phyloP scores from a whole-genome alignment of 2,329 filamentous ascomycete species.

The Paraphaeosphaeria sporulosa region DNA sequence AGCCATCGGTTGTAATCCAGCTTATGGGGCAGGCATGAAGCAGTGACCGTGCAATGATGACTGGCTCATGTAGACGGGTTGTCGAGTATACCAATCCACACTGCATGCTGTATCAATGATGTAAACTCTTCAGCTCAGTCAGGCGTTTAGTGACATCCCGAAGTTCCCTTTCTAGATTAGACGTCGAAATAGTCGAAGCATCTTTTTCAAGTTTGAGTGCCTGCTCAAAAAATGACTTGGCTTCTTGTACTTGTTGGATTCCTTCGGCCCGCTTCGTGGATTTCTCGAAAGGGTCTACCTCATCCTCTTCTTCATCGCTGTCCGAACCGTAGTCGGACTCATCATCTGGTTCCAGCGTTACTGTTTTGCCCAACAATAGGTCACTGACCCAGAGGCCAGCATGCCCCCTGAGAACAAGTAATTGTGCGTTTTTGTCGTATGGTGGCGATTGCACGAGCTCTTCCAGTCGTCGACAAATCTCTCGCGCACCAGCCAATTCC shows the following conservation, averaged over 20 bases:
- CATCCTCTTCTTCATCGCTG: conserved; percentile 12
- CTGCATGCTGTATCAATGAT: too few species aligned
- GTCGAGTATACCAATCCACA: not conserved
- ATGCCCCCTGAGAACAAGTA: conserved; percentile 77
- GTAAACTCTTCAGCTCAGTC: conserved; percentile 2
- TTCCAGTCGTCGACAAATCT: conserved; percentile 75
- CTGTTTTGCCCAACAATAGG: conserved; percentile 56
- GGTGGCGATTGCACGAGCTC: conserved; percentile 72
- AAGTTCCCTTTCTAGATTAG: conserved; percentile 28
- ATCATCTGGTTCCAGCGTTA: conserved; percentile 20
- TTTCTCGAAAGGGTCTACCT: conserved; percentile 18
- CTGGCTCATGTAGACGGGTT: not conserved
- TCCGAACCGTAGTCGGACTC: conserved; percentile 17
- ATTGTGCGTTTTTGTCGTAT: conserved; percentile 70
- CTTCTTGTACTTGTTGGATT: conserved; percentile 32
- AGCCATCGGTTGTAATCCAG: not conserved
- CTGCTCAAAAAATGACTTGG: conserved; percentile 31
- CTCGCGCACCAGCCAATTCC: conserved; percentile 67
- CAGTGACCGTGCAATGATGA: not conserved
- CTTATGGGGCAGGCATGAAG: too few species aligned
- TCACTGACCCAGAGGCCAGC: conserved; percentile 78
- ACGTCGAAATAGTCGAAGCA: conserved; percentile 22
- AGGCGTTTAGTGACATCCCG: conserved; percentile 27
- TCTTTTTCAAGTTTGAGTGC: conserved; percentile 31
- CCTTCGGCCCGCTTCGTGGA: conserved; percentile 24